These are phyloP conservation scores for Hebeloma cylindrosporum DNA, from an alignment of 768 basidiomycete species.

Conservation along the genomic window DNA sequence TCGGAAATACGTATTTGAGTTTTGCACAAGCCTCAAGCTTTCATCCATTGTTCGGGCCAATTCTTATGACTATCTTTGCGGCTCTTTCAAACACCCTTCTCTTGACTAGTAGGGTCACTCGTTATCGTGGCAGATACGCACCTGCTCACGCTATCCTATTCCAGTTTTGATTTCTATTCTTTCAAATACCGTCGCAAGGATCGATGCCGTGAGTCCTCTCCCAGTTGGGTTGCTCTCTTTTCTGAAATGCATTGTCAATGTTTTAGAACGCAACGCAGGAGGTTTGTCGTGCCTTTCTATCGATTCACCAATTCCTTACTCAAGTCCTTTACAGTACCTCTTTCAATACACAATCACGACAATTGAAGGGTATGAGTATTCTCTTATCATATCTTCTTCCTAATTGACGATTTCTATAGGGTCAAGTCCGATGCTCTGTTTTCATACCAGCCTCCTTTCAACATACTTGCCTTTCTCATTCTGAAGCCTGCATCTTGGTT, in stretches of 20 bases:
- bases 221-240: background rate
- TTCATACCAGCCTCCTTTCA: slow-evolving; percentile 91
- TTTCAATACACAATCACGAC: slow-evolving; percentile 87
- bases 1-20: slow-evolving; percentile 70
- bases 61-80: slow-evolving; percentile 79
- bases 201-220: slow-evolving; percentile 55
- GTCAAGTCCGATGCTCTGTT: slow-evolving; percentile 89
- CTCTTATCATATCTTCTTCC: background rate
- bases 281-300: slow-evolving; percentile 25
- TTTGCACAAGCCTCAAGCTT: slow-evolving; percentile 59
- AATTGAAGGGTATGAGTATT: slow-evolving; percentile 69
- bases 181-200: slow-evolving; percentile 85
- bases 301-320: background rate
- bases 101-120: slow-evolving; percentile 64
- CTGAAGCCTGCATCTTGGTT: slow-evolving; percentile 79
- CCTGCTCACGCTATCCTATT: background rate
- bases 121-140: background rate
- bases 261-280: slow-evolving; percentile 48
- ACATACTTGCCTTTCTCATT: slow-evolving; percentile 75
- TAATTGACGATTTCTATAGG: slow-evolving; percentile 35
- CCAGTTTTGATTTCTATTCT: slow-evolving; percentile 85
- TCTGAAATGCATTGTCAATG: background rate
- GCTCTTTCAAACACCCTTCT: slow-evolving; percentile 77
- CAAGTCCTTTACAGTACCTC: slow-evolving; percentile 55
- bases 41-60: slow-evolving; percentile 71